Evolutionary conservation across 257 asterid species (phyloP).

Genomic region (Coffea eugenioides): DNA sequence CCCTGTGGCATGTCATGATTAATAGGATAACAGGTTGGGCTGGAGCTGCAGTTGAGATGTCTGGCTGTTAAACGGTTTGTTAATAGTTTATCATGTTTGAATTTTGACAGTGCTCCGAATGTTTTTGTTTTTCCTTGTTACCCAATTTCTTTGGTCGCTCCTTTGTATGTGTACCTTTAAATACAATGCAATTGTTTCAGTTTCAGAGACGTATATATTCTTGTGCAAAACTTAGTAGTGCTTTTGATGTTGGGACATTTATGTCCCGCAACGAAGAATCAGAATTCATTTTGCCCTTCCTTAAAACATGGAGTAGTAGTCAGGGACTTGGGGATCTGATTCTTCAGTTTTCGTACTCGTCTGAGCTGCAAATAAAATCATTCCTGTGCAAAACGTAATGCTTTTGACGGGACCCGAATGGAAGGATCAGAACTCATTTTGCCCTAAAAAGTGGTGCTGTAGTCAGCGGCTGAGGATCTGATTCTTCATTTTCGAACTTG

Average conservation of each 20-base stretch:
- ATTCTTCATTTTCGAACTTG: not conserved
- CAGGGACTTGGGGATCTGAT: too few relatives aligned
- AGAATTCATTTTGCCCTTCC: not conserved
- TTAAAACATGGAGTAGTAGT: too few relatives aligned
- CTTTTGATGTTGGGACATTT: not conserved
- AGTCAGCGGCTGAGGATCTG: too few relatives aligned
- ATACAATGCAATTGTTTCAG: not conserved
- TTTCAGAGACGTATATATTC: not conserved
- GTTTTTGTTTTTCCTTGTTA: not conserved
- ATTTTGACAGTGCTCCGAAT: conserved; percentile 3
- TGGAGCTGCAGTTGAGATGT: conserved; percentile 8
- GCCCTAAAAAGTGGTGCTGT: too few relatives aligned
- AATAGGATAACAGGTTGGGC: not conserved
- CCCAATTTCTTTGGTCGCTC: not conserved
- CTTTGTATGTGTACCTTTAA: not conserved
- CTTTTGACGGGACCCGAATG: too few relatives aligned
- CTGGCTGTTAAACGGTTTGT: not conserved
- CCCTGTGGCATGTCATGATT: not conserved
- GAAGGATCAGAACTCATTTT: not conserved
- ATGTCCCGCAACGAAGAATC: not conserved
- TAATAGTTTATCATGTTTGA: not conserved
- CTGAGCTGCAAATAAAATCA: too few relatives aligned
- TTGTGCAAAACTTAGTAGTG: too few relatives aligned
- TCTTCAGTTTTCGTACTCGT: too few relatives aligned
- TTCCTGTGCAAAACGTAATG: too few relatives aligned